A percentile compares a stretch with the other conserved stretches of the same genome.
Evolutionary conservation across 495 filamentous ascomycete genomes (phyloP).

Genomic region (Aspergillus hancockii): DNA sequence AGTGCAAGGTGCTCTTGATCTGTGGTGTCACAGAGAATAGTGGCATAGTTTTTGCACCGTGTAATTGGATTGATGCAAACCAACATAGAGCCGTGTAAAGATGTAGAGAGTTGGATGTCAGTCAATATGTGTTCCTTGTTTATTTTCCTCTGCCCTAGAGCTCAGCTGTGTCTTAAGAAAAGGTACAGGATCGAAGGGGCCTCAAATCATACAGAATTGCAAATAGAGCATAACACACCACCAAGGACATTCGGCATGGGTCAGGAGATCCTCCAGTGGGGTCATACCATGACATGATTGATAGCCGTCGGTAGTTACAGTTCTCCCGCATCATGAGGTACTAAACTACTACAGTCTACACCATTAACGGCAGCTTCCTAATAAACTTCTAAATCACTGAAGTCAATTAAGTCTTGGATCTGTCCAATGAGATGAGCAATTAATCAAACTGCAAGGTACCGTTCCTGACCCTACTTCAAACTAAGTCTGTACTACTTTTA

Average conservation of each 20-base stretch:
- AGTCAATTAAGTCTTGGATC: neutral
- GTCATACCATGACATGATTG: neutral
- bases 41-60: too few relatives aligned
- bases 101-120: too few relatives aligned
- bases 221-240: neutral
- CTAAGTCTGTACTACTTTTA: neutral
- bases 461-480: neutral
- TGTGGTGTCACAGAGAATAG: too few relatives aligned
- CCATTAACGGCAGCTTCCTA: neutral
- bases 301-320: neutral
- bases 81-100: too few relatives aligned
- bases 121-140: too few relatives aligned
- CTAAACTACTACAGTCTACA: neutral
- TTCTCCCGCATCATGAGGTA: constrained; percentile 1
- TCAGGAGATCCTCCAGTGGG: constrained; percentile 2
- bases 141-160: too few relatives aligned
- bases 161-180: too few relatives aligned
- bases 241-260: neutral
- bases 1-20: too few relatives aligned
- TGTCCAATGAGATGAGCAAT: neutral
- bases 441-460: neutral
- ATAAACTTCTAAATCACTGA: neutral
- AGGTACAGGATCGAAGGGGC: too few relatives aligned
- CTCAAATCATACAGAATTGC: too few relatives aligned
- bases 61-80: too few relatives aligned